Conservation (phyloP, 2,329 filamentous ascomycete species). For the Elsinoe australis region DNA sequence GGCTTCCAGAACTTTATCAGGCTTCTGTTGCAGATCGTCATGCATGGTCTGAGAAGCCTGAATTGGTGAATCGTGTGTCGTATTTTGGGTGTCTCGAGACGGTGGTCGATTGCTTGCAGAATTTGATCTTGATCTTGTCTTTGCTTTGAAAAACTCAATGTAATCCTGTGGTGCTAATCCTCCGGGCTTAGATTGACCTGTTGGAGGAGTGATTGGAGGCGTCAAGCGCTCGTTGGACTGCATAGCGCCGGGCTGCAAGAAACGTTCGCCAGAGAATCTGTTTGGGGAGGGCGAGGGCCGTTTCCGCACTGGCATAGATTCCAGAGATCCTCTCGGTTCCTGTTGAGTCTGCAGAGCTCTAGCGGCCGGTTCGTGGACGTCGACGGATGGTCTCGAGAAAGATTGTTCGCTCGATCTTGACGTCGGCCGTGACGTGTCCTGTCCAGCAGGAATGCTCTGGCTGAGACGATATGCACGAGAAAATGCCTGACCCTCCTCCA, state of each 20-base stretch:
- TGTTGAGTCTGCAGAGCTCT: not conserved
- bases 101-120: conserved; percentile 1
- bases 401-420: conserved; percentile 8
- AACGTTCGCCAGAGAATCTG: conserved; percentile 3
- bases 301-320: not conserved
- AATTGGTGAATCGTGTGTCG: conserved; percentile 8
- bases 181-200: not conserved
- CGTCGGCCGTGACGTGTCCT: not conserved
- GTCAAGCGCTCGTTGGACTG: conserved; percentile 8
- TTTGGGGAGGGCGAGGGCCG: conserved; percentile 2
- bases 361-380: not conserved
- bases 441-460: conserved; percentile 1
- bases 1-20: not conserved
- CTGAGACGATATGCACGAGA: conserved; percentile 33
- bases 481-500: conserved; percentile 45
- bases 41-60: not conserved
- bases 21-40: not conserved
- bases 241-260: conserved; percentile 11
- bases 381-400: not conserved
- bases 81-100: conserved; percentile 5
- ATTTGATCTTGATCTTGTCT: conserved; percentile 14
- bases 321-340: not conserved
- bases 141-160: conserved; percentile 14
- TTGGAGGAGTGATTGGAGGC: conserved; percentile 8
- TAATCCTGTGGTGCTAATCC: conserved; percentile 14